Evolutionary conservation across 208 protist species (phyloP), one percentile per base, ranked within the genome.

Genomic region (Lotmaria passim): DNA sequence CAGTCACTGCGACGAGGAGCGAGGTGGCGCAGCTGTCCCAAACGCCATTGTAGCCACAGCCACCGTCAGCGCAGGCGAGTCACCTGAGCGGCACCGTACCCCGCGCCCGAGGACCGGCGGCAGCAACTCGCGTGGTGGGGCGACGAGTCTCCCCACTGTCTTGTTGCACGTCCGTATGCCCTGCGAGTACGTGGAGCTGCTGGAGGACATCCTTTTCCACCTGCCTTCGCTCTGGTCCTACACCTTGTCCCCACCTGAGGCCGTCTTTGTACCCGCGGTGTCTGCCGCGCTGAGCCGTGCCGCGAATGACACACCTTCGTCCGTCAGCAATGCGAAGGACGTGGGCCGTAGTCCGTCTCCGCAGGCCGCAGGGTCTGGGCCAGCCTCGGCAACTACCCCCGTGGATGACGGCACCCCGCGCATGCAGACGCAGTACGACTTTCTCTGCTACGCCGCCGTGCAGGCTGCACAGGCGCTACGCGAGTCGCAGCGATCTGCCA

Each of bases 191-290:
- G 34, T 93, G 15, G 85, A 91, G 47, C 70, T 93, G 23, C 61
- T 93, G 7, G 87, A 89, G 51, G 68, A 77, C 2, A 56, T 93
- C 12, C 72, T 95, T 21, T 89, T 93, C 47, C 76, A 69, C n/a
- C 50, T 84, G 7, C 78, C 82, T 4, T 61, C 52, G 28, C 38
- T 77, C 24, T 69, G 64, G 50, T 41, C 60, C 6, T 34, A 50
- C 21, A 34, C 72, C 4, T 23, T 72, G 15, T 17, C 55, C 0
- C 58, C 48, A 1, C 36, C 60, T 12, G 53, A 47, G 7, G 47
- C 33, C n/a, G 10, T 70, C 30, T 28, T 43, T 47, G 2, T 34
- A 5, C 59, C 55, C 24, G 31, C 69, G 1, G 60, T 67, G 26
- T 34, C 59, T 30, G 17, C 59, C 12, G 59, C 59, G 19, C 28